Base-by-base conservation (phyloP, 2,329 filamentous ascomycete species). In the Hypocreales sp. region DNA sequence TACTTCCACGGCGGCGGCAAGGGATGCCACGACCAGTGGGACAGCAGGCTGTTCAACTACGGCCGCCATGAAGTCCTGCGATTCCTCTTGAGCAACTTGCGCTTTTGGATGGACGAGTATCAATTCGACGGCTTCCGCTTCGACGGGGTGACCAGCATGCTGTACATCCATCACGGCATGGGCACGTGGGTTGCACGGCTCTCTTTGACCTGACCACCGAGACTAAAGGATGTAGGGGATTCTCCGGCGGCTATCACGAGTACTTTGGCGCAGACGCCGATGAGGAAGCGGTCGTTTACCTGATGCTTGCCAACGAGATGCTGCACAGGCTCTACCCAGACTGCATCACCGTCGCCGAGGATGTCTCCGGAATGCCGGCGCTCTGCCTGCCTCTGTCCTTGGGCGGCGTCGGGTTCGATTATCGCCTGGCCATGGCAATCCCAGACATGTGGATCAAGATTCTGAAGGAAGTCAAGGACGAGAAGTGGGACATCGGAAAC, bases 381-480 rank as follows among this genome's bases (percentile, higher is more conserved):
- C 63, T 98, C 25, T 95, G 90, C 52, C 55, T 98, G 20, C 74
- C 81, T 6, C 61, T 94, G 21, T 76, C 79, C 1, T 62, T 94
- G 2, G 90, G 90, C 12, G 90, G 90, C 35, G 73, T 95, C 40
- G 90, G 90, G 15, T 98, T 98, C 49, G 90, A 98, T 56, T 98
- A 98, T 54, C 74, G 90, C 39, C 71, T 98, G 18, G 86, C 86
- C 30, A 98, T 98, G 90, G 90, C 90, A 5, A 75, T 98, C 35
- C 90, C 90, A 4, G 90, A 98, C 51, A 81, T 98, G 72, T 98
- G 92, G 73, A 98, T 98, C 65, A 98, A 98, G 59, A 82, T 92
- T 47, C 55, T 95, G 35, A 98, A 98, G 54, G 90, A 98, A 56
- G 74, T 83, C 50, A 67, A 79, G 45, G 90, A 98, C 44, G 68